Percentiles rank a stretch among this genome's conserved stretches.
phyloP scores from a whole-genome alignment of 495 filamentous ascomycete genomes.

The Collariella sp. region DNA sequence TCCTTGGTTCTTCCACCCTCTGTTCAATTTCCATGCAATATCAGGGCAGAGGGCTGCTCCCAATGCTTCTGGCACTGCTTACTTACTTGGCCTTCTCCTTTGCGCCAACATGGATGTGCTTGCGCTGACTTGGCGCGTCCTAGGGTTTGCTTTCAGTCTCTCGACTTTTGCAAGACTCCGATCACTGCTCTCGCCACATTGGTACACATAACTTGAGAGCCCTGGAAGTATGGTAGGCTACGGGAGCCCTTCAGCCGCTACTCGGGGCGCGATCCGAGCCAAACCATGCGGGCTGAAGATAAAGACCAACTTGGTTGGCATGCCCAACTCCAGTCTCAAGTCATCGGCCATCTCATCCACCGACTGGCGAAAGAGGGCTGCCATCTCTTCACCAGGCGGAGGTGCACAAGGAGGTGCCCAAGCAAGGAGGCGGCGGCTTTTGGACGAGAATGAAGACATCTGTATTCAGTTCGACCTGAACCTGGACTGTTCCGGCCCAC shows the following conservation, averaged over 20 bases:
- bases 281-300: conserved; percentile 2
- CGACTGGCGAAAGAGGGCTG: conserved; percentile 23
- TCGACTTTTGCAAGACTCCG: no score
- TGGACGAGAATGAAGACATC: conserved; percentile 6
- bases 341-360: conserved; percentile 19
- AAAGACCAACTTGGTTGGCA: conserved; percentile 13
- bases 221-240: conserved; percentile 12
- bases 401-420: not conserved
- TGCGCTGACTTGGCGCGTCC: no score
- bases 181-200: no score
- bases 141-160: no score
- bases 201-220: no score
- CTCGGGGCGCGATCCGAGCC: conserved; percentile 5
- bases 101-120: no score
- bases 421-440: not conserved
- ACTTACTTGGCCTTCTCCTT: no score
- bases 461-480: not conserved
- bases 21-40: no score
- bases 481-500: conserved; percentile 1
- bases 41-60: no score
- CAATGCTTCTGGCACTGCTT: no score
- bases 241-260: not conserved
- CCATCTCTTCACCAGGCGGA: not conserved
- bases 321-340: conserved; percentile 2
- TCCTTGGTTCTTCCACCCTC: no score